Conservation (phyloP, 106 monocot species). For the Allium sativum region DNA sequence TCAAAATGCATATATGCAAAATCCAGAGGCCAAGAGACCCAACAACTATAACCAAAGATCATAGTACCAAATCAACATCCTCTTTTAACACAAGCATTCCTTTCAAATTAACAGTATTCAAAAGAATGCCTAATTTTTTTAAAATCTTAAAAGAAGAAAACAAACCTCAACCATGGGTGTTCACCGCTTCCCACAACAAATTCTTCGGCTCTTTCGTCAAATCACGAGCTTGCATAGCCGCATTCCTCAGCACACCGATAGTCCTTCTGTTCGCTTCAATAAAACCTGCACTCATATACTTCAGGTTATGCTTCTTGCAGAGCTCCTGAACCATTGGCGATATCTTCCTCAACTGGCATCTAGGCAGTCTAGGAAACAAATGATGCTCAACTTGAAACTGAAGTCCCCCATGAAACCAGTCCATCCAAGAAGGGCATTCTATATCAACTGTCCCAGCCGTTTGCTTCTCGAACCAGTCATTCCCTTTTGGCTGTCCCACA, state of each 20-base stretch:
- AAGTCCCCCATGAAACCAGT: constrained; percentile 62
- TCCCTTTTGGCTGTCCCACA: constrained; percentile 28
- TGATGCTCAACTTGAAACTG: constrained; percentile 61
- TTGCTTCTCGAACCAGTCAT: constrained; percentile 62
- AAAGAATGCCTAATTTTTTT: too few species aligned
- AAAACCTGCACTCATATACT: constrained; percentile 21
- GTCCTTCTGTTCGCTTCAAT: constrained; percentile 32
- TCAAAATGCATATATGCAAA: too few species aligned
- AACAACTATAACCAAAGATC: too few species aligned
- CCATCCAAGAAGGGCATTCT: constrained; percentile 49
- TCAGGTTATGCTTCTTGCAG: constrained; percentile 40
- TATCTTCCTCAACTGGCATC: constrained; percentile 28
- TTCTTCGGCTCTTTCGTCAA: constrained; percentile 28
- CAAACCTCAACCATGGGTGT: constrained; percentile 32
- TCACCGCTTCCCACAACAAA: constrained; percentile 52
- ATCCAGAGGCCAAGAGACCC: too few species aligned
- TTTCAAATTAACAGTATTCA: too few species aligned
- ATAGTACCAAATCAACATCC: too few species aligned
- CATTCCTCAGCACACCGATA: constrained; percentile 19
- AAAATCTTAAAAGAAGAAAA: constrained; percentile 7
- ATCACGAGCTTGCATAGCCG: constrained; percentile 42
- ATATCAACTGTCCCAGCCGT: constrained; percentile 51
- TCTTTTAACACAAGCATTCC: too few species aligned
- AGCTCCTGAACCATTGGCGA: constrained; percentile 30
- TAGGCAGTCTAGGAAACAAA: constrained; percentile 40